phyloP scores from a whole-genome alignment of 345 rosid species.

The Citrus medica region DNA sequence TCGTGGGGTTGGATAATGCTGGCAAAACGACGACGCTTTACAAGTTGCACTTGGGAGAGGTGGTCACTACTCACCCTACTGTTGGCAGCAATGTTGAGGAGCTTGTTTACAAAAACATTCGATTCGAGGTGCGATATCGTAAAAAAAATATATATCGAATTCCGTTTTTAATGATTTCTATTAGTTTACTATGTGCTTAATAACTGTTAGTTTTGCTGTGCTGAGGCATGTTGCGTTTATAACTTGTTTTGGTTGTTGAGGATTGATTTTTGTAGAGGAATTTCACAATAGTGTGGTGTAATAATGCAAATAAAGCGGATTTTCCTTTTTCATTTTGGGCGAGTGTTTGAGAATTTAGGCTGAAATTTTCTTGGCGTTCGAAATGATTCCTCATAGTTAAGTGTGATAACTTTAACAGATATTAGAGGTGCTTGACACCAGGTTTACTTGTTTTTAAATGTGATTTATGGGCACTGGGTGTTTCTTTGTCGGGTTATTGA shows the following conservation, averaged over 20 bases:
- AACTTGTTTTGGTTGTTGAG: background rate
- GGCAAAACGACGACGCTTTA: constrained; percentile 98
- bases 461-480: background rate
- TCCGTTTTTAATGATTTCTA: background rate
- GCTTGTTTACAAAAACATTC: constrained; percentile 91
- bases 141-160: too few relatives aligned
- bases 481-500: background rate
- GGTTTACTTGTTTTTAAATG: background rate
- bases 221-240: background rate
- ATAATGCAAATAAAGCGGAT: background rate
- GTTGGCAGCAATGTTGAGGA: constrained; percentile 97
- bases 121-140: constrained; percentile 61
- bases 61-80: constrained; percentile 94
- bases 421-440: background rate
- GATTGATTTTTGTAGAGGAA: background rate
- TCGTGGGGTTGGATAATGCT: constrained; percentile 95
- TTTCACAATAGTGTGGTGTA: background rate
- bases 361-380: background rate
- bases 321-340: background rate
- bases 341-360: background rate
- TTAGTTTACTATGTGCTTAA: background rate
- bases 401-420: background rate
- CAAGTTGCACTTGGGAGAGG: constrained; percentile 91
- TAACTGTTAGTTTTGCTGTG: background rate
- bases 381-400: background rate